Evolutionary conservation across 1,284 basidiomycete species (phyloP).

Genomic region (Acaromyces ingoldii): DNA sequence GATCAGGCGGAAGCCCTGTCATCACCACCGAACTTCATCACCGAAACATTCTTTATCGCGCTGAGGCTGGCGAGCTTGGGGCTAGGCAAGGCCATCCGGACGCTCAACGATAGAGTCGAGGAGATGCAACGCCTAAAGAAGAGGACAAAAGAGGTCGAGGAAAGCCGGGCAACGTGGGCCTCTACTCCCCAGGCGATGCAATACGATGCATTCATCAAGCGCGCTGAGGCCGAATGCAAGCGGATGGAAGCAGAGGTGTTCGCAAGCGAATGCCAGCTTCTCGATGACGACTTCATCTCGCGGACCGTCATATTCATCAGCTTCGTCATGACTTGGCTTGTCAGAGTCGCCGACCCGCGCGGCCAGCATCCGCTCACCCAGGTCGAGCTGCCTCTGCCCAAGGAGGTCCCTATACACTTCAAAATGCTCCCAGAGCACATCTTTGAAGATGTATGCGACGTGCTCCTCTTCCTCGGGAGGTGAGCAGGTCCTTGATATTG

Average conservation of each 20-base stretch:
- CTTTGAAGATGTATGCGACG: slow-evolving; percentile 85
- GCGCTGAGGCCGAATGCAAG: slow-evolving; percentile 34
- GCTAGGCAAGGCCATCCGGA: slow-evolving; percentile 58
- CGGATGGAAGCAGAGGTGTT: slow-evolving; percentile 58
- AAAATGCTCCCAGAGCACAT: slow-evolving; percentile 89
- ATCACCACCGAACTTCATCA: slow-evolving; percentile 74
- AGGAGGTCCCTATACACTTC: slow-evolving; percentile 78
- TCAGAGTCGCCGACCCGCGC: slow-evolving; percentile 81
- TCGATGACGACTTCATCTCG: slow-evolving; percentile 78
- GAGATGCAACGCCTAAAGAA: slow-evolving; percentile 57
- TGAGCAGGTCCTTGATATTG: slow-evolving; percentile 53
- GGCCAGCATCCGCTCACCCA: slow-evolving; percentile 64
- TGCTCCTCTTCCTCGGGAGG: slow-evolving; percentile 73
- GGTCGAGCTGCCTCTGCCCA: slow-evolving; percentile 63
- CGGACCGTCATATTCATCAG: slow-evolving; percentile 75
- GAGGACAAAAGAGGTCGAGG: slow-evolving; percentile 71
- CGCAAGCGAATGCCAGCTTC: slow-evolving; percentile 77
- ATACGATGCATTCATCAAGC: slow-evolving; percentile 49
- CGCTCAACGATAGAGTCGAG: slow-evolving; percentile 71
- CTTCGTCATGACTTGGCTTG: slow-evolving; percentile 90
- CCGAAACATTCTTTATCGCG: slow-evolving; percentile 81
- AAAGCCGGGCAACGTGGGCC: slow-evolving; percentile 33
- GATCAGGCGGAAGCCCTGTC: slow-evolving; percentile 13
- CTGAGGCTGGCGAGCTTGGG: slow-evolving; percentile 38
- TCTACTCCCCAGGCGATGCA: slow-evolving; percentile 33